Evolutionary conservation across 352 stramenopile species (phyloP).

Genomic region (Phytophthora foliorum): DNA sequence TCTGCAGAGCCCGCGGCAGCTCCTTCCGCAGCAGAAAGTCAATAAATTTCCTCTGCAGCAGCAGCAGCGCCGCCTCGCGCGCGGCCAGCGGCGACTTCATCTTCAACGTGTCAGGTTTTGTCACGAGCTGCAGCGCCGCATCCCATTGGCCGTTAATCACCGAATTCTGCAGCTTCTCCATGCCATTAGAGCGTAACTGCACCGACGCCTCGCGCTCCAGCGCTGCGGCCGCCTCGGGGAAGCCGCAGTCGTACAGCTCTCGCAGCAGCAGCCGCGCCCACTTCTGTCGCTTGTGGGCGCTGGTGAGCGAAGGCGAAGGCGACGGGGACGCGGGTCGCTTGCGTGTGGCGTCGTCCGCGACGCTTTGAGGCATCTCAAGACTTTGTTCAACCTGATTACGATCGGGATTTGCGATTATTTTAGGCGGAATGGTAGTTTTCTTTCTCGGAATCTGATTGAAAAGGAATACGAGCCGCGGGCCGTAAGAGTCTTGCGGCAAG

Average conservation of each 20-base stretch:
- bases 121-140: constrained; percentile 55
- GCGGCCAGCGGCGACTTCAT: constrained; percentile 61
- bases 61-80: constrained; percentile 54
- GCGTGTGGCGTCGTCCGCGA: constrained; percentile 37
- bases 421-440: too few relatives aligned
- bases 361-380: neutral
- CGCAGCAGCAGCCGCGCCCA: constrained; percentile 79
- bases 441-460: too few relatives aligned
- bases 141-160: constrained; percentile 63
- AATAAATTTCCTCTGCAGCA: constrained; percentile 79
- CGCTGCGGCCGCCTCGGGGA: constrained; percentile 40
- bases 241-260: constrained; percentile 83
- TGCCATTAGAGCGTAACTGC: constrained; percentile 59
- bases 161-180: constrained; percentile 60
- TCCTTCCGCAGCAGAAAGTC: constrained; percentile 55
- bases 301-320: neutral
- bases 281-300: constrained; percentile 31
- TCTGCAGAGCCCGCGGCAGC: constrained; percentile 50
- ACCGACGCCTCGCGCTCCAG: constrained; percentile 73
- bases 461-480: too few relatives aligned
- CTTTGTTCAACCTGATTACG: constrained; percentile 19
- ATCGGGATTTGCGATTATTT: too few relatives aligned
- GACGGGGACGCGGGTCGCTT: constrained; percentile 27
- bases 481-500: too few relatives aligned
- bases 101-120: constrained; percentile 6